Evolutionary conservation across 352 stramenopile species (phyloP), one percentile per base, ranked within the genome.

Genomic region (Phytopythium helicoides): DNA sequence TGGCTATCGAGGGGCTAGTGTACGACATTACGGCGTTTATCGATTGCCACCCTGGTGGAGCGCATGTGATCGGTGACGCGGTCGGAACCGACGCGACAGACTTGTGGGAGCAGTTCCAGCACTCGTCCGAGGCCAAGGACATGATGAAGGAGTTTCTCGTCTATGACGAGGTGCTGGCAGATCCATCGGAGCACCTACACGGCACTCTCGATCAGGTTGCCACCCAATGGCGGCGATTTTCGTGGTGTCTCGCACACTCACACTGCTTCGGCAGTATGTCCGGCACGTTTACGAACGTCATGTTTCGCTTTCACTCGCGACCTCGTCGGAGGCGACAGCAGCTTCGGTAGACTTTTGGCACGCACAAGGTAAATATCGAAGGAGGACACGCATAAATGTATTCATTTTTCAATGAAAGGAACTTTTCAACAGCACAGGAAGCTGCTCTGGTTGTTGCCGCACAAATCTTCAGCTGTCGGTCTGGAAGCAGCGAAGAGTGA

Each of bases 21-120:
- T 92, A 86, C 51, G 81, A 88, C 64, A 62, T 89, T 6, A 87
- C 75, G 38, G 57, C 67, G 40, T 92, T 92, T 44, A 49, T 88
- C 18, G 68, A 89, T 31, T 51, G 74, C 42, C 81, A 92, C 54
- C 81, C 77, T 6, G 81, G 81, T 7, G 81, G 81, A 14, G 68
- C 77, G 23, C 78, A 87, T 58, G 81, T 92, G 21, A 86, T 92
- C 36, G 71, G 68, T 33, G 81, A 92, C 49, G 78, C 80, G 3
- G 60, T 89, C 26, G 81, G 81, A 28, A 89, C 74, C 0, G 78
- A 89, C 65, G 78, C 81, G 26, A 84, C 76, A 0, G 66, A 71
- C 14, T 60, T 87, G 16, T 92, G 81, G 81, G 71, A 88, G 44
- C 64, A 88, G 41, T 89, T 89, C 47, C 73, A 73, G 34, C 81